Evolutionary conservation across 78 protist species (phyloP).

Genomic region (Cavenderia fasciculata): DNA sequence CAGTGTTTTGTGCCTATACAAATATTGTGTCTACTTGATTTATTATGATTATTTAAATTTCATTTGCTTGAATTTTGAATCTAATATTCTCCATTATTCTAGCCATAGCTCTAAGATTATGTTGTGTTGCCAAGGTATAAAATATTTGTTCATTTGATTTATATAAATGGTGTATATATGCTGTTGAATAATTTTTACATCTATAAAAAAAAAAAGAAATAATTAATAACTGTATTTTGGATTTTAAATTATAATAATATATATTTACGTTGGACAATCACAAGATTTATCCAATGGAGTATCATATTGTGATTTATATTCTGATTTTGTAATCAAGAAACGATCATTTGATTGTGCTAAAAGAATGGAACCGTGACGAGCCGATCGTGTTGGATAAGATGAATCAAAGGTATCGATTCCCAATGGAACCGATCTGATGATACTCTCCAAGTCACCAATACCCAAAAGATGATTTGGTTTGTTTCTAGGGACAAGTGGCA

Average conservation of each 20-base stretch:
- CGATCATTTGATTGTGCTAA: background rate
- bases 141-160: slow-evolving; percentile 71
- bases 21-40: too few species aligned
- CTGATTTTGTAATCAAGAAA: slow-evolving; percentile 31
- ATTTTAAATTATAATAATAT: background rate
- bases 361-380: slow-evolving; percentile 75
- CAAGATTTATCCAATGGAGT: slow-evolving; percentile 46
- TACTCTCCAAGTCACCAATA: slow-evolving; percentile 80
- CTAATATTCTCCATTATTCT: slow-evolving; percentile 44
- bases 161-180: slow-evolving; percentile 63
- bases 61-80: slow-evolving; percentile 35
- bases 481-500: slow-evolving; percentile 46
- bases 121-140: slow-evolving; percentile 67
- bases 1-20: too few species aligned
- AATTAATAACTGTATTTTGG: background rate
- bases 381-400: slow-evolving; percentile 85
- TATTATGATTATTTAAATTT: too few species aligned
- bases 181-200: slow-evolving; percentile 59
- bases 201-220: background rate
- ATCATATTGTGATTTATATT: slow-evolving; percentile 8
- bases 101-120: slow-evolving; percentile 62
- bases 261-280: slow-evolving; percentile 59
- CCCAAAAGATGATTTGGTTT: slow-evolving; percentile 87
- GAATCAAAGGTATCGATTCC: slow-evolving; percentile 91
- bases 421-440: slow-evolving; percentile 34